A percentile compares a stretch with the other conserved stretches of the same genome.
phyloP scores from a whole-genome alignment of 768 basidiomycete species.

The Trametes cubensis region DNA sequence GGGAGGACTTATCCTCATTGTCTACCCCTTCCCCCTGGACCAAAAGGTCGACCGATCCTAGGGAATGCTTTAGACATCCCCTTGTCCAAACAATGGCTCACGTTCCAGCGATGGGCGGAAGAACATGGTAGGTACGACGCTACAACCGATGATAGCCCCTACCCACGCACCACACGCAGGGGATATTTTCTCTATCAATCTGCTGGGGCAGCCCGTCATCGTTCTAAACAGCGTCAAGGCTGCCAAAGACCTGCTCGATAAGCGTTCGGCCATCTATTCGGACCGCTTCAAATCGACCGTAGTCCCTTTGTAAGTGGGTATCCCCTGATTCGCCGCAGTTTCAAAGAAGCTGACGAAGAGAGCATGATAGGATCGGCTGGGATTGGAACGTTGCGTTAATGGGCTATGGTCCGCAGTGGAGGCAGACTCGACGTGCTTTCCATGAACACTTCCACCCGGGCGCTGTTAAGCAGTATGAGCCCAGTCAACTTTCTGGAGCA shows the following conservation, averaged over 20 bases:
- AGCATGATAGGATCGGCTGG: conserved; percentile 17
- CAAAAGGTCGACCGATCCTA: neutral
- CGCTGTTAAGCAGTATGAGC: neutral
- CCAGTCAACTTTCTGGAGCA: conserved; percentile 5
- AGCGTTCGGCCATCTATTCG: conserved; percentile 46
- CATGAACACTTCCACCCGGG: conserved; percentile 14
- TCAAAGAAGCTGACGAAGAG: neutral
- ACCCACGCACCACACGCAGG: conserved; percentile 15
- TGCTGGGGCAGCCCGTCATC: conserved; percentile 32
- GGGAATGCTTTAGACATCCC: conserved; percentile 16
- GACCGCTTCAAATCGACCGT: conserved; percentile 31
- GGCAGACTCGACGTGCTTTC: conserved; percentile 9
- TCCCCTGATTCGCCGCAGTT: too few relatives aligned
- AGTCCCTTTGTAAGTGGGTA: neutral
- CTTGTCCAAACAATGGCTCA: conserved; percentile 5
- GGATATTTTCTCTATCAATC: conserved; percentile 25
- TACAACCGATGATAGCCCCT: neutral
- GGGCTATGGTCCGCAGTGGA: conserved; percentile 13
- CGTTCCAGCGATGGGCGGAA: conserved; percentile 3
- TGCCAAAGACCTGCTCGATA: conserved; percentile 45
- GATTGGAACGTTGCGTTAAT: conserved; percentile 16
- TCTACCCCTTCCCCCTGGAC: conserved; percentile 14
- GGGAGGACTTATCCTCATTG: neutral
- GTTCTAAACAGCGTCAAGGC: conserved; percentile 41
- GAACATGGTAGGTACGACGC: conserved; percentile 1